These are phyloP conservation scores for Yarrowia sp. DNA, from an alignment of 805 yeast genomes.

Conservation along the genomic window DNA sequence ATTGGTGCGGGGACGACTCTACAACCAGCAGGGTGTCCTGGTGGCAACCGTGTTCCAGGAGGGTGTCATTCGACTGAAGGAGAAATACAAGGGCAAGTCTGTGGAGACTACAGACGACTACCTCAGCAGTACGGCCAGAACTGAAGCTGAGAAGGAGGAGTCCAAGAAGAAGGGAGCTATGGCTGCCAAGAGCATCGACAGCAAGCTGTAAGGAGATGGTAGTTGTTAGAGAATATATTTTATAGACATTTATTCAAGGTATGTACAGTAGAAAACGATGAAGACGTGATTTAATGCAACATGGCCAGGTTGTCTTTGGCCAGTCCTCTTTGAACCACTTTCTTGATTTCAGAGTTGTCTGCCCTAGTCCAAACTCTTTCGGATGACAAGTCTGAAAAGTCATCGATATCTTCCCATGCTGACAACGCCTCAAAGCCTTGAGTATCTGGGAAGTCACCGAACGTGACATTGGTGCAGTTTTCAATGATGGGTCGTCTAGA, in stretches of 20 bases:
- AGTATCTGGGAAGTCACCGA: slow-evolving; percentile 24
- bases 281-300: background rate
- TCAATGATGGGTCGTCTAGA: slow-evolving; percentile 31
- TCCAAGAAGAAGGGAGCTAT: slow-evolving; percentile 23
- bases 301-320: background rate
- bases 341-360: slow-evolving; percentile 3
- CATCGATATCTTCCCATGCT: slow-evolving; percentile 25
- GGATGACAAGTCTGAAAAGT: slow-evolving; percentile 11
- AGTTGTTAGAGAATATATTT: background rate
- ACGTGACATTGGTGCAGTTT: slow-evolving; percentile 6
- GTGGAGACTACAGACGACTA: slow-evolving; percentile 36
- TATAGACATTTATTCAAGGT: slow-evolving; percentile 4
- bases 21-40: slow-evolving; percentile 87
- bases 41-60: slow-evolving; percentile 89
- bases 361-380: slow-evolving; percentile 7
- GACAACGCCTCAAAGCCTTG: background rate
- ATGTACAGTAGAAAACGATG: too few relatives aligned
- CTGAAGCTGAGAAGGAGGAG: slow-evolving; percentile 22
- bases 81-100: slow-evolving; percentile 24
- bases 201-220: slow-evolving; percentile 1
- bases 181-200: slow-evolving; percentile 21
- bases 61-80: slow-evolving; percentile 55
- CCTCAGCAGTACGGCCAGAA: slow-evolving; percentile 3
- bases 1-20: slow-evolving; percentile 72
- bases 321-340: background rate